Conservation (phyloP, 1,284 basidiomycete genomes). For the Waitea zeae region DNA sequence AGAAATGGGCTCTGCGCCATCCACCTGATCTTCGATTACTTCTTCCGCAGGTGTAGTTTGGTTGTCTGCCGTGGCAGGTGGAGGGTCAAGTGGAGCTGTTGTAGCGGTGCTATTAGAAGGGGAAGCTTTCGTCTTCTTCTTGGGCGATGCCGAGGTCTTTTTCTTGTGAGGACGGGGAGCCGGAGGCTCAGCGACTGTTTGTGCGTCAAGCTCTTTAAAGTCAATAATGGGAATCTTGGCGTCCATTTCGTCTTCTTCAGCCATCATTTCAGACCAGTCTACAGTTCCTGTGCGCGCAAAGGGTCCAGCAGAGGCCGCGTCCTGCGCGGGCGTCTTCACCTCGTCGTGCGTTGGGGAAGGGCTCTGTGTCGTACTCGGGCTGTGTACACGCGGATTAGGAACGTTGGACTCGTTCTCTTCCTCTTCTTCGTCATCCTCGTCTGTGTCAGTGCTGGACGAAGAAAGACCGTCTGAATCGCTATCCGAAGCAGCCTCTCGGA, state of each 20-base stretch:
- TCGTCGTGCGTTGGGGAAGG: conserved; percentile 22
- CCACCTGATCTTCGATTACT: conserved; percentile 6
- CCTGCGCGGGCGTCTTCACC: conserved; percentile 11
- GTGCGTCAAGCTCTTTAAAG: conserved; percentile 43
- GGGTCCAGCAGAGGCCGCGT: conserved; percentile 14
- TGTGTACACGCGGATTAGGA: conserved; percentile 33
- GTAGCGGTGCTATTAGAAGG: no score
- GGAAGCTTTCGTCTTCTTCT: conserved; percentile 4
- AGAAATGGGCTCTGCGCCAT: conserved; percentile 12
- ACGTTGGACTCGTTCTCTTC: conserved; percentile 34
- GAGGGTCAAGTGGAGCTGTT: no score
- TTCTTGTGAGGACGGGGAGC: conserved; percentile 3
- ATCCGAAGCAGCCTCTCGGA: conserved; percentile 47
- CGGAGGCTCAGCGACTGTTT: conserved; percentile 6
- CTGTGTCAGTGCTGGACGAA: conserved; percentile 41
- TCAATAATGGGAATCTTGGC: conserved; percentile 64
- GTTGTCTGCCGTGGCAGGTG: neutral
- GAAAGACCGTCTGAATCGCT: conserved; percentile 41
- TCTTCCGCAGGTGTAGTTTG: neutral
- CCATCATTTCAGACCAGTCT: conserved; percentile 73
- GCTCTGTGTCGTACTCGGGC: conserved; percentile 46
- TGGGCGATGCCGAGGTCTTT: neutral
- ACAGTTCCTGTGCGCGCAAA: conserved; percentile 36
- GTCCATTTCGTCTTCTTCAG: conserved; percentile 41
- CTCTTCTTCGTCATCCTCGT: conserved; percentile 44